Base-by-base conservation (phyloP, 1,139 yeast genomes). In the Yamadazyma friedrichii region DNA sequence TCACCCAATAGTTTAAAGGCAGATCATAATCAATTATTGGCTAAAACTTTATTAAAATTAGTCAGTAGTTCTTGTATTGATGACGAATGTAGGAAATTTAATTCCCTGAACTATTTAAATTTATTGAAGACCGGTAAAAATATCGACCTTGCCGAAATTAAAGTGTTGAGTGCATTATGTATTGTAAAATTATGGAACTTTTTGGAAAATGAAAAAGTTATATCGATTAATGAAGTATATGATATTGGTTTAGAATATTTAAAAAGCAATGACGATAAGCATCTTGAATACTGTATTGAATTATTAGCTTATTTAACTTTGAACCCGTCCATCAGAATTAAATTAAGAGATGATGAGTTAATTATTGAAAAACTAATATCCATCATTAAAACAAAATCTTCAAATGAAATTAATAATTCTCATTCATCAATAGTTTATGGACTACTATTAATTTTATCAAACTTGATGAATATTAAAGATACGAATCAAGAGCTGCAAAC, bases 301-400 rank as follows among this genome's bases (percentile, higher is more conserved):
- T 75, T 76, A 0, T 51, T 77, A 36, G 77, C 80, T 12, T 75
- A 73, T 42, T 50, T 77, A 17, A 64, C 76, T 1, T 58, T 76
- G 29, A 70, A 66, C 40, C 48, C 61, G 15, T 46, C 57, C 9
- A 53, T 70, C 3, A 64, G 67, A 41, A 52, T 56, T 10, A 36
- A 40, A 13, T 39, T 76, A 9, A 58, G 81, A 48, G 42, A 44
- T 24, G 67, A 74, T 45, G 63, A 59, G 15, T 51, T 48, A 12
- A 49, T 67, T 2, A 50, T 73, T 4, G 61, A 58, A 3, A 40
- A 41, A 28, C 59, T 45, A 24, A 50, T 60, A 2, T 24, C 35
- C 4, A 32, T 56, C 5, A n/a, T 49, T 43, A 26, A 46, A 36
- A 15, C 37, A 37, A 47, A 32, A 42, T 40, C 39, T 35, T 38